Base-by-base conservation (phyloP, 139 green algal genomes). In the Closterium sp. region DNA sequence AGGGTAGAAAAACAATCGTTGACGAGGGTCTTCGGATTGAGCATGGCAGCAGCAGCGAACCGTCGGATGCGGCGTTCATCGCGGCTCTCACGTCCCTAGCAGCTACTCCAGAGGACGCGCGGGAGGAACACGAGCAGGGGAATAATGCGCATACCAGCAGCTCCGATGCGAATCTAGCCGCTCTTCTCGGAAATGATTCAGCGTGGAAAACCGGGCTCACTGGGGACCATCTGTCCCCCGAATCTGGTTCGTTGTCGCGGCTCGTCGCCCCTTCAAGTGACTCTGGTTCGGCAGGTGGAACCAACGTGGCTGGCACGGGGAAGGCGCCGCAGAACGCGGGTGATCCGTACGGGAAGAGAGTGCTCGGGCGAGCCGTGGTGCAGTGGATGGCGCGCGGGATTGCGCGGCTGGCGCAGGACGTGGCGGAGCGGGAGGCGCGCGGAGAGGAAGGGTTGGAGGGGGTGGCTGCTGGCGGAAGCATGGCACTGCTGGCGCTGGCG, bases 291-390 rank as follows among this genome's bases (percentile, higher is more conserved):
- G 62, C 62, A 27, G 62, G 62, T 79, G 62, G 13, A 27, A 3
- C 62, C 27, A 13, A 79, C 62, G 62, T 79, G 13, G 13, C 62
- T 13, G 85, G 85, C 13, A 27, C 85, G 28, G 85, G 85, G 85
- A 87, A 34, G 85, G 85, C 28, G 85, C 62, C 17, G 62, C 85
- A 31, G 28, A 89, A 79, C 31, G 28, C 24, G 31, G 89, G 89
- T 34, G 85, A 92, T 38, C 89, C 89, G 22, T 70, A 45, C 9
- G 89, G 89, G 10, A 90, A 42, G 85, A 92, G 90, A 7, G 85
- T 89, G 10, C 89, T 92, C 5, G 89, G 89, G 10, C 90, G 90
- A 4, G 89, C 89, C 29, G 89, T 38, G 9, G 89, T 90, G 89
- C 32, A 89, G 45, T 92, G 89, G 89, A 31, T 92, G 89, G 32